Conservation (phyloP, 768 basidiomycete species). For the Pholiota microspora region DNA sequence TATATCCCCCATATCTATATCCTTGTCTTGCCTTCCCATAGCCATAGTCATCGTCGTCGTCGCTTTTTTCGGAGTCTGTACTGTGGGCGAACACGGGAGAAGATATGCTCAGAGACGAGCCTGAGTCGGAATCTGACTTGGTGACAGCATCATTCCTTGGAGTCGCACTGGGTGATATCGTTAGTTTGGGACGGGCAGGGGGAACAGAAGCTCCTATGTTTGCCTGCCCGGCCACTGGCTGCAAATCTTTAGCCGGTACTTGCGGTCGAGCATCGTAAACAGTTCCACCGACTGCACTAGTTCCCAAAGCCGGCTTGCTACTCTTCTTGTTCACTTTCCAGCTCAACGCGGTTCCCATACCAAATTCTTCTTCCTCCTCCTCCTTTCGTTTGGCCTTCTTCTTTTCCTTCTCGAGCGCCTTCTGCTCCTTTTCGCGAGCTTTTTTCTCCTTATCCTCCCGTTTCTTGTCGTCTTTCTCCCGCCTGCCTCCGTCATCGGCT, state of each 20-base stretch:
- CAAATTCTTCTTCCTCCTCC: constrained; percentile 23
- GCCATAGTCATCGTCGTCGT: constrained; percentile 8
- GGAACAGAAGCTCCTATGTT: background rate
- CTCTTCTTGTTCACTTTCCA: constrained; percentile 16
- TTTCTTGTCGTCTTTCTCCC: constrained; percentile 12
- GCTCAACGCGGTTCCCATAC: constrained; percentile 4
- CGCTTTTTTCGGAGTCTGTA: constrained; percentile 17
- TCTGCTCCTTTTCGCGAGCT: constrained; percentile 23
- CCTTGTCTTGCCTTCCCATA: constrained; percentile 17
- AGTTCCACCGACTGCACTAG: background rate
- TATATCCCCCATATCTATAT: constrained; percentile 27
- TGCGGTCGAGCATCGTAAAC: background rate
- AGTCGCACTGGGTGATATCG: constrained; percentile 6
- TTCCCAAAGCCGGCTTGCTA: background rate
- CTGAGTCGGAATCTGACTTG: constrained; percentile 4
- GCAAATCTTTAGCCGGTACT: background rate
- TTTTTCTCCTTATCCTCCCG: constrained; percentile 33
- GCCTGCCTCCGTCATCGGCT: background rate
- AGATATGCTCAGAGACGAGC: constrained; percentile 27
- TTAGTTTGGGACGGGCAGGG: constrained; percentile 2
- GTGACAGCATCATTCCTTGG: background rate
- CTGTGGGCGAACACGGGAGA: constrained; percentile 41
- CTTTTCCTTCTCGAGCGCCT: constrained; percentile 9
- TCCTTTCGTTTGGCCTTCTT: constrained; percentile 19
- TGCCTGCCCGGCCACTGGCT: background rate